phyloP scores from a whole-genome alignment of 2,329 filamentous ascomycete species.

The Colletotrichum truncatum region DNA sequence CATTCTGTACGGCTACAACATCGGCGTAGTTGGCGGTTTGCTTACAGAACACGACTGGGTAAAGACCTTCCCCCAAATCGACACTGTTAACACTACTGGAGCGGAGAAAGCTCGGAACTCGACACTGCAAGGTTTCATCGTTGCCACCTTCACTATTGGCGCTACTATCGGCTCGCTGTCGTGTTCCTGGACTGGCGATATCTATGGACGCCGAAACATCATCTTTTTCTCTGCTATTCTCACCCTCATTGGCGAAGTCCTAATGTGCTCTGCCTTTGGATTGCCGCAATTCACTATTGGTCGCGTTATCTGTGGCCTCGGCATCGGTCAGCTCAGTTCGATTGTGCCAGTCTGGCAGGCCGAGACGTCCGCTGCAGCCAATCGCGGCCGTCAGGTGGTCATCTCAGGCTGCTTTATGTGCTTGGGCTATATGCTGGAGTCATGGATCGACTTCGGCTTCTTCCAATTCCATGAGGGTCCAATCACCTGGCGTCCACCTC shows the following conservation, averaged over 20 bases:
- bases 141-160: conserved; percentile 47
- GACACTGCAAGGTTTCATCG: conserved; percentile 47
- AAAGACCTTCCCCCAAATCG: conserved; percentile 47
- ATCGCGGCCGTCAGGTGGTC: conserved; percentile 51
- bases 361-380: conserved; percentile 48
- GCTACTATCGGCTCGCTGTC: conserved; percentile 46
- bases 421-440: conserved; percentile 43
- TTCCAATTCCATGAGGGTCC: conserved; percentile 38
- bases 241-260: conserved; percentile 57
- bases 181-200: conserved; percentile 51
- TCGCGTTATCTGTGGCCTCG: conserved; percentile 60
- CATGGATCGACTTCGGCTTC: conserved; percentile 56
- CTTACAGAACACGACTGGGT: conserved; percentile 43
- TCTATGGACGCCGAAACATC: conserved; percentile 58
- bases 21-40: conserved; percentile 47
- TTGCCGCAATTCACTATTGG: conserved; percentile 60
- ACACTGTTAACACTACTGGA: conserved; percentile 44
- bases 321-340: conserved; percentile 47
- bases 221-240: conserved; percentile 58
- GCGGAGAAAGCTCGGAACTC: conserved; percentile 40
- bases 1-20: conserved; percentile 52
- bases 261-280: conserved; percentile 56
- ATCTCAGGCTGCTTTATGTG: conserved; percentile 38
- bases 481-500: conserved; percentile 43
- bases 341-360: conserved; percentile 51